Conservation (phyloP, 768 basidiomycete species). For the Hericium rajendrae region DNA sequence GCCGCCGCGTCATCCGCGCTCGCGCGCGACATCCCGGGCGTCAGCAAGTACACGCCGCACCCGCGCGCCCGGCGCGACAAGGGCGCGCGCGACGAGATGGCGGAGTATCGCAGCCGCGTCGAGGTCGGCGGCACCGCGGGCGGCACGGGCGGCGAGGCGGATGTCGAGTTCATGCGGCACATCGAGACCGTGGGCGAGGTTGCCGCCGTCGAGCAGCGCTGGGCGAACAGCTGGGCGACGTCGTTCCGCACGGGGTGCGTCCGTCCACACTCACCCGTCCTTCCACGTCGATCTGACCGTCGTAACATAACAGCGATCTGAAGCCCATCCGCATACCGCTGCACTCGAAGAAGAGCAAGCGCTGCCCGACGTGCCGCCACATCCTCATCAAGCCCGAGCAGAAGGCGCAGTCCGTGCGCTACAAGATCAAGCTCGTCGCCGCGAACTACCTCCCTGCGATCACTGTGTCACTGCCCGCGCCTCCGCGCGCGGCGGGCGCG, state of each 20-base stretch:
- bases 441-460: slow-evolving; percentile 90
- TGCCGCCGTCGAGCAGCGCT: slow-evolving; percentile 67
- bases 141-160: slow-evolving; percentile 47
- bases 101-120: slow-evolving; percentile 64
- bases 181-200: slow-evolving; percentile 55
- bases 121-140: slow-evolving; percentile 43
- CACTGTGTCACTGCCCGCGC: slow-evolving; percentile 55
- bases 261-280: background rate
- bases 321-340: slow-evolving; percentile 86
- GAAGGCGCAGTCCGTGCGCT: slow-evolving; percentile 88
- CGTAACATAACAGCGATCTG: slow-evolving; percentile 46
- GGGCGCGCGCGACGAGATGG: slow-evolving; percentile 63
- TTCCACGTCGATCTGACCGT: background rate
- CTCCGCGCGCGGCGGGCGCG: slow-evolving; percentile 22
- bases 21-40: slow-evolving; percentile 78
- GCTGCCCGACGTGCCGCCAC: slow-evolving; percentile 89
- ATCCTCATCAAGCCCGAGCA: slow-evolving; percentile 98
- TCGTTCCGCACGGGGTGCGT: slow-evolving; percentile 58
- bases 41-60: slow-evolving; percentile 66
- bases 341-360: slow-evolving; percentile 90
- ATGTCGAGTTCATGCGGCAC: slow-evolving; percentile 61
- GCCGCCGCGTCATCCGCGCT: slow-evolving; percentile 85
- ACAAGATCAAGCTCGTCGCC: slow-evolving; percentile 96
- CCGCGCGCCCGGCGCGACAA: slow-evolving; percentile 47
- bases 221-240: slow-evolving; percentile 71